These are phyloP conservation scores for Pseudocercospora pini-densiflorae DNA, from an alignment of 2,329 filamentous ascomycete species.

Conservation along the genomic window DNA sequence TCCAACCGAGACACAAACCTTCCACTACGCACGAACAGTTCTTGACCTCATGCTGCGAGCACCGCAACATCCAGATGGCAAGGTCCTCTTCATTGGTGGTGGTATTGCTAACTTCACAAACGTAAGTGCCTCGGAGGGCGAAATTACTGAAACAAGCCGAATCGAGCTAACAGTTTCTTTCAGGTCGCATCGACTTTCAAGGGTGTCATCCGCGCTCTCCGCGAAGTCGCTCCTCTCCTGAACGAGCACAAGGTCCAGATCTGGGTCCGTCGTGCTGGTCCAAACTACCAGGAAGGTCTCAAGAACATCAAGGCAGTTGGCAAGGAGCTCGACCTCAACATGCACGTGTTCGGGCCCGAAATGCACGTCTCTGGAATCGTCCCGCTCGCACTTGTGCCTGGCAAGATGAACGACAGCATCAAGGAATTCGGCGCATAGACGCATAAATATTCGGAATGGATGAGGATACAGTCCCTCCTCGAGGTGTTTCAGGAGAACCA, in stretches of 20 bases:
- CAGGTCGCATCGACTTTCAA: constrained; percentile 94
- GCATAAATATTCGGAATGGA: neutral
- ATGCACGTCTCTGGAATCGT: constrained; percentile 96
- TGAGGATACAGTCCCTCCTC: constrained; percentile 6
- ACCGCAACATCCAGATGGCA: constrained; percentile 82
- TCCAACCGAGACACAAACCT: constrained; percentile 97
- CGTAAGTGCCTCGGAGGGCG: constrained; percentile 50
- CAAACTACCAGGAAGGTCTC: constrained; percentile 99
- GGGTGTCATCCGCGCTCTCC: constrained; percentile 95
- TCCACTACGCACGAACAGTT: constrained; percentile 97
- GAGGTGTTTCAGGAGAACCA: constrained; percentile 5
- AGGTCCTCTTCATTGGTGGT: constrained; percentile 99
- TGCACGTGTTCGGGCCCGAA: constrained; percentile 85
- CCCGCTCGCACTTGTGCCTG: constrained; percentile 75
- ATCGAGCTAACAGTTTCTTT: constrained; percentile 20
- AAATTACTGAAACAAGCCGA: neutral
- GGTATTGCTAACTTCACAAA: constrained; percentile 99
- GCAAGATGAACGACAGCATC: constrained; percentile 62
- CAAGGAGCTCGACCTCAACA: constrained; percentile 90
- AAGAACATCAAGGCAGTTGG: constrained; percentile 99
- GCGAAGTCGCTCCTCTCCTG: constrained; percentile 83
- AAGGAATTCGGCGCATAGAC: constrained; percentile 63
- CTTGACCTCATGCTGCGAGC: constrained; percentile 97
- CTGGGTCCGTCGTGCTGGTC: constrained; percentile 88
- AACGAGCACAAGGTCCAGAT: constrained; percentile 98